Percentiles rank a stretch among this genome's conserved stretches.
These are phyloP conservation scores for Penicillium bovifimosum DNA, from an alignment of 495 filamentous ascomycete species.

Conservation along the genomic window DNA sequence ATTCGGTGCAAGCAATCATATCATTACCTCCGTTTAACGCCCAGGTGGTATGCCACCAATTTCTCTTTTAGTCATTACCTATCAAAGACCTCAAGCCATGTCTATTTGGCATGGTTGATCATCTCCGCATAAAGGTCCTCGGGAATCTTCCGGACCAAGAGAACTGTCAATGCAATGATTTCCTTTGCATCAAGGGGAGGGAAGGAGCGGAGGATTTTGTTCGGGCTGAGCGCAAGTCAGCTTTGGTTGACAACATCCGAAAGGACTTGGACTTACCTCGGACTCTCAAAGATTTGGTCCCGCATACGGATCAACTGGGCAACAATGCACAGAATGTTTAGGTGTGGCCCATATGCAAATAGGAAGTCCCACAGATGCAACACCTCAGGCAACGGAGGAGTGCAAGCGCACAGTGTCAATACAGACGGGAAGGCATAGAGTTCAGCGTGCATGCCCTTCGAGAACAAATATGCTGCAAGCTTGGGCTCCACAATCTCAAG, in stretches of 20 bases:
- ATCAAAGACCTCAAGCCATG: not conserved
- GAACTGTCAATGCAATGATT: conserved; percentile 74
- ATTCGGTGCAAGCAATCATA: conserved; percentile 4
- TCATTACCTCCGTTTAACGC: conserved; percentile 19
- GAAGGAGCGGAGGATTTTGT: conserved; percentile 84
- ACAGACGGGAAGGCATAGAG: conserved; percentile 98
- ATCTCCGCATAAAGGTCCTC: conserved; percentile 85
- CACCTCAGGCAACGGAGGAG: conserved; percentile 93
- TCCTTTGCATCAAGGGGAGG: conserved; percentile 75
- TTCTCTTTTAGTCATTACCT: not conserved
- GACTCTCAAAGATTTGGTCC: conserved; percentile 71
- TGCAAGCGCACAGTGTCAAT: conserved; percentile 90
- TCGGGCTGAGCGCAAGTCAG: conserved; percentile 57
- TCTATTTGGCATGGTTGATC: conserved; percentile 74
- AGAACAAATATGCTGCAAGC: conserved; percentile 73
- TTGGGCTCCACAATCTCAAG: conserved; percentile 86
- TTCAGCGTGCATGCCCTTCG: conserved; percentile 82
- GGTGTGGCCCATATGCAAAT: conserved; percentile 87
- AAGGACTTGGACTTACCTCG: conserved; percentile 57
- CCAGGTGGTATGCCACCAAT: not conserved
- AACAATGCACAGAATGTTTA: conserved; percentile 96
- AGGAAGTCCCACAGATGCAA: conserved; percentile 96
- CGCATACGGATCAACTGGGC: conserved; percentile 89
- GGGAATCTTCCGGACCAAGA: conserved; percentile 78
- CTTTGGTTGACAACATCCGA: not conserved